phyloP scores from a whole-genome alignment of 169 alveolate genomes.

The Plasmodium chabaudi region DNA sequence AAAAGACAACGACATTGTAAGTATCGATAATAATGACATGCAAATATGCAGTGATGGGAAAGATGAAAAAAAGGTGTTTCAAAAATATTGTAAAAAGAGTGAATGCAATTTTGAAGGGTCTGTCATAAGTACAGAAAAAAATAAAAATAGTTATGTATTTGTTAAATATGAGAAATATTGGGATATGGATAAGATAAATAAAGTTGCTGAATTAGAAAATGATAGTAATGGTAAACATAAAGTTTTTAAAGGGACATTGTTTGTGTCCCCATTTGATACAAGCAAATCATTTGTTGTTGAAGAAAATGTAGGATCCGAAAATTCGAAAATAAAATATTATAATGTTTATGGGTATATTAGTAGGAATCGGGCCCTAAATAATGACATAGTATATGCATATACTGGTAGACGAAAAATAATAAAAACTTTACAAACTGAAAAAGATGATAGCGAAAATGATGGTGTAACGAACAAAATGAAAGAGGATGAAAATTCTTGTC shows the following conservation, averaged over 20 bases:
- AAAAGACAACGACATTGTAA: background rate
- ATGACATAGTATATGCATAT: slow-evolving; percentile 83
- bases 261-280: slow-evolving; percentile 72
- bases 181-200: slow-evolving; percentile 45
- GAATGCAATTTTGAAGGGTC: background rate
- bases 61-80: background rate
- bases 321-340: slow-evolving; percentile 33
- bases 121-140: background rate
- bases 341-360: slow-evolving; percentile 84
- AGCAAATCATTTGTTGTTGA: slow-evolving; percentile 35
- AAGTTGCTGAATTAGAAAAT: slow-evolving; percentile 18
- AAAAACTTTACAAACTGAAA: slow-evolving; percentile 1
- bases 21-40: no score
- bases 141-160: slow-evolving; percentile 15
- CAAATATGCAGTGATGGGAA: background rate
- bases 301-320: slow-evolving; percentile 7
- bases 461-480: slow-evolving; percentile 9
- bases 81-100: background rate
- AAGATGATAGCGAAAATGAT: background rate
- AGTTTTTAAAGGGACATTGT: slow-evolving; percentile 48
- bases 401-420: slow-evolving; percentile 75
- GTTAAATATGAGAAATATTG: slow-evolving; percentile 63
- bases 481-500: slow-evolving; percentile 27
- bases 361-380: slow-evolving; percentile 85
- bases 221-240: slow-evolving; percentile 11